Percentiles rank a stretch among this genome's conserved stretches.
Conservation (phyloP, 2,329 filamentous ascomycete genomes). For the Neocatenulostroma microsporum region DNA sequence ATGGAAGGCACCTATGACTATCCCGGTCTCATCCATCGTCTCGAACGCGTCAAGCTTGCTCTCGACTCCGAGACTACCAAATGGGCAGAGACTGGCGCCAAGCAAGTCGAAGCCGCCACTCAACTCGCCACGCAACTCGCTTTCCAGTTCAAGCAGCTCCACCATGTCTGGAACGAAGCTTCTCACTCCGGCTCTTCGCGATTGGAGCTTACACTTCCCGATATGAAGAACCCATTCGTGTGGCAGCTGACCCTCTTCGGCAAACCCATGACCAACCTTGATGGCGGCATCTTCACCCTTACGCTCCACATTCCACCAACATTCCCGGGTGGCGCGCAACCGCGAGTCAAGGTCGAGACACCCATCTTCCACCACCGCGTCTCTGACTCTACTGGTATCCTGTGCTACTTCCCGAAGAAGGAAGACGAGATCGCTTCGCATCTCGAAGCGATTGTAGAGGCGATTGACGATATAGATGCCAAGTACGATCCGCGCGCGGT, state of each 20-base stretch:
- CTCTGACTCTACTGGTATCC: conserved; percentile 63
- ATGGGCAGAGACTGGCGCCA: conserved; percentile 65
- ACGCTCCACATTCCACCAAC: conserved; percentile 70
- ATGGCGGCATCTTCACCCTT: conserved; percentile 82
- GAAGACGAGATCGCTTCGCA: conserved; percentile 73
- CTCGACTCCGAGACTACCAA: conserved; percentile 62
- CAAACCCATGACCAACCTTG: conserved; percentile 82
- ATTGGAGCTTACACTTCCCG: conserved; percentile 66
- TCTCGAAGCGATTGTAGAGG: conserved; percentile 71
- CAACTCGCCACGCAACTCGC: conserved; percentile 74
- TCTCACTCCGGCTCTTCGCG: conserved; percentile 50
- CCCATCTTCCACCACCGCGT: conserved; percentile 83
- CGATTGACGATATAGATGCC: conserved; percentile 79
- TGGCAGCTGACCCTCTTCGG: conserved; percentile 89
- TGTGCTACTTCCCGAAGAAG: conserved; percentile 70
- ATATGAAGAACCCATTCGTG: conserved; percentile 72
- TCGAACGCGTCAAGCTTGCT: conserved; percentile 59
- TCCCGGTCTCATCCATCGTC: conserved; percentile 59
- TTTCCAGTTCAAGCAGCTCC: conserved; percentile 76
- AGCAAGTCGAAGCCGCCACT: conserved; percentile 56
- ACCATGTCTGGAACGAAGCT: conserved; percentile 63
- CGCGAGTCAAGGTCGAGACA: conserved; percentile 72
- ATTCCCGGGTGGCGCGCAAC: conserved; percentile 75
- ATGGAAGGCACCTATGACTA: conserved; percentile 90
- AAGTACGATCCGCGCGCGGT: conserved; percentile 84